These are phyloP conservation scores for Ceratobasidium sp. DNA, from an alignment of 1,284 basidiomycete genomes.

Conservation along the genomic window DNA sequence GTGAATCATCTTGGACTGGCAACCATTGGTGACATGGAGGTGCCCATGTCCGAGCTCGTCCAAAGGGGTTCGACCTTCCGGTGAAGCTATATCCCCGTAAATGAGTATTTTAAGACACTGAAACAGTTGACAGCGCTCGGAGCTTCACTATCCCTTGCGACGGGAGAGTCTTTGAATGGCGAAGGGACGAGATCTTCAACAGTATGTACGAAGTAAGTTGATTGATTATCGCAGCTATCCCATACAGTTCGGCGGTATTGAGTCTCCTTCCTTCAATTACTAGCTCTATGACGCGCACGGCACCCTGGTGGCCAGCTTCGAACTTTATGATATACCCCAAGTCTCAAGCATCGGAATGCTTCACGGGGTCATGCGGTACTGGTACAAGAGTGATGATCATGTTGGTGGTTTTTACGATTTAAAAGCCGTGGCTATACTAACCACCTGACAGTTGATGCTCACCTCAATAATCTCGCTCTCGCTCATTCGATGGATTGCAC, in stretches of 20 bases:
- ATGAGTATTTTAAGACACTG: conserved; percentile 3
- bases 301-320: conserved; percentile 28
- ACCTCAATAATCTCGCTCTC: conserved; percentile 58
- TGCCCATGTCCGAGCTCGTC: conserved; percentile 72
- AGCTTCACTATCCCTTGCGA: conserved; percentile 44
- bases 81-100: conserved; percentile 54
- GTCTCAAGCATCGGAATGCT: conserved; percentile 27
- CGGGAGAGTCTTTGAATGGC: conserved; percentile 62
- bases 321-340: conserved; percentile 34
- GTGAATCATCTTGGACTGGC: conserved; percentile 66
- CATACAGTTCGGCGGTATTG: neutral
- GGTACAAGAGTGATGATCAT: conserved; percentile 30
- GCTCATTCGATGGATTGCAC: conserved; percentile 75
- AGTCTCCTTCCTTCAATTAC: neutral
- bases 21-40: conserved; percentile 63
- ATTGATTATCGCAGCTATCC: neutral
- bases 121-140: conserved; percentile 11
- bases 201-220: conserved; percentile 32
- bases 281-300: conserved; percentile 29
- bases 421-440: neutral
- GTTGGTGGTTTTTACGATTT: conserved; percentile 4
- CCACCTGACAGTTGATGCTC: conserved; percentile 15
- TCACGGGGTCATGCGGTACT: conserved; percentile 36
- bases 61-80: conserved; percentile 61
- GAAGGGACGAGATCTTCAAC: conserved; percentile 30